Conservation (phyloP, 1,139 yeast species). For the Wickerhamiella pararugosa region DNA sequence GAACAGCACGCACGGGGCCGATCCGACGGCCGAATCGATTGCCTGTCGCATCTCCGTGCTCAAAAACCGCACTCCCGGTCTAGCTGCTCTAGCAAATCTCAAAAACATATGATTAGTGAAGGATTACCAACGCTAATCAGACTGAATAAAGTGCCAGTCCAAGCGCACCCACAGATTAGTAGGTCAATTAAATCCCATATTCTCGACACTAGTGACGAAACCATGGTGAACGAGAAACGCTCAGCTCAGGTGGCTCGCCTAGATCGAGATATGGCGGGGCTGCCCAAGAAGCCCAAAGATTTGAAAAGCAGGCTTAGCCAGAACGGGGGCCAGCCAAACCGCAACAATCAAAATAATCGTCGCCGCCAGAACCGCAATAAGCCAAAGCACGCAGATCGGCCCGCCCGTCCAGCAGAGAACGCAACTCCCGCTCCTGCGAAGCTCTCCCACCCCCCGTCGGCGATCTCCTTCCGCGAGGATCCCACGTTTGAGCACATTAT, state of each 20-base stretch:
- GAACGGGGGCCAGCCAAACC: neutral
- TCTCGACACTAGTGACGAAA: too few species aligned
- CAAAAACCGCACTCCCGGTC: conserved; percentile 1
- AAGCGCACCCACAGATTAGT: too few species aligned
- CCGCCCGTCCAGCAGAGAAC: neutral
- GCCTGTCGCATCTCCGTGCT: conserved; percentile 46
- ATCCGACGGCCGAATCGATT: conserved; percentile 64
- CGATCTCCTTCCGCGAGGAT: neutral
- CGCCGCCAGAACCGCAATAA: neutral
- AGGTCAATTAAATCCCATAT: too few species aligned
- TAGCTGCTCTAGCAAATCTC: neutral
- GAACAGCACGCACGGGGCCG: conserved; percentile 78
- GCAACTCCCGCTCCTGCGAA: neutral
- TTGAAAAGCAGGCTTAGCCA: neutral
- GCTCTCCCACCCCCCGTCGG: neutral
- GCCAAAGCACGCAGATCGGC: neutral
- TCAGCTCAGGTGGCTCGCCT: too few species aligned
- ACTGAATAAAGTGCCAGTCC: neutral
- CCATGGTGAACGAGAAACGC: too few species aligned
- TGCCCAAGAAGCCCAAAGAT: neutral
- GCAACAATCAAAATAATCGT: neutral
- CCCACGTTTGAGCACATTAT: conserved; percentile 4
- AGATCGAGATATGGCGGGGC: too few species aligned
- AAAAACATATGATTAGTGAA: neutral
- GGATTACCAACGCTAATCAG: neutral